phyloP scores from a whole-genome alignment of 2,329 filamentous ascomycete genomes.

The Beauveria varroae region DNA sequence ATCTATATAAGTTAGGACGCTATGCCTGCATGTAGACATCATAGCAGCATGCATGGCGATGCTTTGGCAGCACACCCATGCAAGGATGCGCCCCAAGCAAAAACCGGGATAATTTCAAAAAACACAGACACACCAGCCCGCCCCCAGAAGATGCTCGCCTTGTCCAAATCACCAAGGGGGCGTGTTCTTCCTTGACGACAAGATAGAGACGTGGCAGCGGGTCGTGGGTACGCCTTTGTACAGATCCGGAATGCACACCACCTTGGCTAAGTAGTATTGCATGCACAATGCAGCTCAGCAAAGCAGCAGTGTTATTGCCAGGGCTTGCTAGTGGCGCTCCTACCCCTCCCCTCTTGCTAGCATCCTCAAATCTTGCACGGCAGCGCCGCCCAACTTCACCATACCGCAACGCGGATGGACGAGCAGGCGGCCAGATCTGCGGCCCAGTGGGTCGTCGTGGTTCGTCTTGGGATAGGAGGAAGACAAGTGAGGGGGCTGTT shows the following conservation, averaged over 20 bases:
- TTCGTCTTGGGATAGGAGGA: conserved; percentile 23
- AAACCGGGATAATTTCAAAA: not conserved
- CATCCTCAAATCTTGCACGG: not conserved
- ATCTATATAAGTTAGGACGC: not conserved
- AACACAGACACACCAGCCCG: not conserved
- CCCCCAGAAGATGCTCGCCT: conserved; percentile 1
- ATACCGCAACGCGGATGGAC: not conserved
- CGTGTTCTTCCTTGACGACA: not conserved
- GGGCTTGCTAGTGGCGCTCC: conserved; percentile 14
- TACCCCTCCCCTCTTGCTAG: not conserved
- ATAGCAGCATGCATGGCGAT: not conserved
- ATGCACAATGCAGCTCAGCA: conserved; percentile 15
- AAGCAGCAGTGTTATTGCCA: conserved; percentile 21
- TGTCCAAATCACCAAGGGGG: not conserved
- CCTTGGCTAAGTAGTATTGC: conserved; percentile 7
- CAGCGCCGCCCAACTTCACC: conserved; percentile 7
- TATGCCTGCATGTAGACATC: not conserved
- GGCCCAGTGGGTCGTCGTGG: conserved; percentile 32
- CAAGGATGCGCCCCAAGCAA: conserved; percentile 1
- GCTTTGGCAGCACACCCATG: not conserved
- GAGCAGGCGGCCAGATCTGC: conserved; percentile 28
- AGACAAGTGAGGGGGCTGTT: conserved; percentile 1
- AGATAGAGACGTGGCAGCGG: conserved; percentile 10
- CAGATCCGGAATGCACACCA: conserved; percentile 10
- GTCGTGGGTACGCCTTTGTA: conserved; percentile 9